Base-by-base conservation (phyloP, 1,139 yeast genomes). In the Suhomyces atakaporum region DNA sequence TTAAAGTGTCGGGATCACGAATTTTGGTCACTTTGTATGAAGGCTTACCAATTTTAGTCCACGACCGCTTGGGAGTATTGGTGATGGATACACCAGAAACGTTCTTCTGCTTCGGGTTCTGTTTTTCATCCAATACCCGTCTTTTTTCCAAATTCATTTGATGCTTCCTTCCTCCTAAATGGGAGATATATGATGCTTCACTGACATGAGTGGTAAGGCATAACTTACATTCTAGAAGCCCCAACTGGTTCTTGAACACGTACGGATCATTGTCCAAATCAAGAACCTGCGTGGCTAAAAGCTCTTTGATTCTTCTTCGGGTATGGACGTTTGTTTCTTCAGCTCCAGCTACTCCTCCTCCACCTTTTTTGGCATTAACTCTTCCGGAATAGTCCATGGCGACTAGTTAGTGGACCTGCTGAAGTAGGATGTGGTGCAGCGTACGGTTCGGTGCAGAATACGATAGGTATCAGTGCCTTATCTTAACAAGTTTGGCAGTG, bases 91-190 rank as follows among this genome's bases (percentile, higher is more conserved):
- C 23, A 7, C 42, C 39, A 24, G 30, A 21, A 12, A 13, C 25
- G 16, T 16, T 25, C 11, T 30, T 26, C 15, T 15, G 23, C 18
- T 27, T 30, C 27, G 38, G 38, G 35, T 34, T 42, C 29, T 47
- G 46, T 42, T 59, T 64, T 40, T 69, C 76, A 43, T 75, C 79
- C 35, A 60, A 47, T 26, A 65, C 59, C 31, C 76, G 65, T 38
- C 95, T 64, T 39, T 77, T 71, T 46, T 81, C 83, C 29, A 87
- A 63, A 46, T 81, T 83, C 47, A 79, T 57, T 53, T 78, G 84
- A 56, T 88, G 96, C 56, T 82, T 83, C 42, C 76, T 71, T 3
- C 95, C 96, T 31, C 87, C 84, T 3, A 89, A 72, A 51, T 88
- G 96, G 2, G 89, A 73, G 12, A 87, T 66, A 52, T 85, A 88